phyloP scores from a whole-genome alignment of 1,139 yeast genomes.

The Yamadazyma diospyri region DNA sequence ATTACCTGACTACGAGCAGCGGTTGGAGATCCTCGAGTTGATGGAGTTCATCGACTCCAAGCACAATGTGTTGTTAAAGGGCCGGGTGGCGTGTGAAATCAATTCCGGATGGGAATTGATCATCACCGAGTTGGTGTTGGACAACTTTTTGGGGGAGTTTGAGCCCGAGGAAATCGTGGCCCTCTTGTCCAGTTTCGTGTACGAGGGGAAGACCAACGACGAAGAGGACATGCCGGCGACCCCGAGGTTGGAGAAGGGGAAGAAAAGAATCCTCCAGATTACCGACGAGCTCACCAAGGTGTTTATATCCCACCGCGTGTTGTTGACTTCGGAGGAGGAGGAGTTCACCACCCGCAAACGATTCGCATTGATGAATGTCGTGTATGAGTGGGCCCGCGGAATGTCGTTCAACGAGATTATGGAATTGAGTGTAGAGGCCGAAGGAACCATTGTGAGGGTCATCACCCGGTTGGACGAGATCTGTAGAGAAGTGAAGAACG shows the following conservation, averaged over 20 bases:
- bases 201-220: constrained; percentile 75
- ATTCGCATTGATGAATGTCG: constrained; percentile 88
- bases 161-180: constrained; percentile 98
- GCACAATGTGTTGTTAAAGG: constrained; percentile 78
- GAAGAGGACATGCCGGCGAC: constrained; percentile 64
- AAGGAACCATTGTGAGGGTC: constrained; percentile 97
- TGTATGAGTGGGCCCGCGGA: constrained; percentile 98
- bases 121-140: constrained; percentile 82
- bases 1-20: constrained; percentile 89
- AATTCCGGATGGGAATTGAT: constrained; percentile 90
- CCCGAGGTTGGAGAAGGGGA: constrained; percentile 81
- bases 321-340: constrained; percentile 79
- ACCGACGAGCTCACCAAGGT: constrained; percentile 61
- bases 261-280: constrained; percentile 64
- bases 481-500: constrained; percentile 91
- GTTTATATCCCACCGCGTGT: constrained; percentile 65
- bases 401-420: constrained; percentile 87
- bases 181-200: constrained; percentile 83
- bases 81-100: constrained; percentile 83
- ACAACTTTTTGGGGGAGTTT: constrained; percentile 87
- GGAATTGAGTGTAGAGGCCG: constrained; percentile 85
- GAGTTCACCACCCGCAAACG: constrained; percentile 79
- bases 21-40: constrained; percentile 70
- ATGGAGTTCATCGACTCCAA: constrained; percentile 74
- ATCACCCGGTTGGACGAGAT: constrained; percentile 92